Evolutionary conservation across 2,329 filamentous ascomycete species (phyloP), one percentile per base, ranked within the genome.

Genomic region (Penicillium palitans): DNA sequence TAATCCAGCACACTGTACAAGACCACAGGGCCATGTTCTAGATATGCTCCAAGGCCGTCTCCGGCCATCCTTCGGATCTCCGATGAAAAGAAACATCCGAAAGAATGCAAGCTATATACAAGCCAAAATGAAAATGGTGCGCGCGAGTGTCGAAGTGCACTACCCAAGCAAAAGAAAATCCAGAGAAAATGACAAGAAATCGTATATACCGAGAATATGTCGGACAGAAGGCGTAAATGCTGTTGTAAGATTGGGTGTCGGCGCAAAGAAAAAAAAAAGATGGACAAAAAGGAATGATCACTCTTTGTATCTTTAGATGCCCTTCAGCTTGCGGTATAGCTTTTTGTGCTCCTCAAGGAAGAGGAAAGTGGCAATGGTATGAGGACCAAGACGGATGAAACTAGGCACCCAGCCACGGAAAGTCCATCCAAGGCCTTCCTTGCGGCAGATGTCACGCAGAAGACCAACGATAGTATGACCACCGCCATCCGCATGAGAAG

Each of bases 271-370:
- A 54, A 51, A 9, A 31, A 31, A 31, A 41, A 48, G 52, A 51
- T 19, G 46, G 19, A 33, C 54, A 58, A 57, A 58, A 31, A 52
- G 35, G 39, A 41, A 37, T 37, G 9, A 33, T 42, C 37, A 51
- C 48, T 70, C 58, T 65, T 61, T 54, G 52, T 19, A 40, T 56
- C 48, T 91, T 29, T 63, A 65, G 15, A 72, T 65, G 9, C 73
- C 68, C 61, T 78, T 80, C 65, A 78, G 61, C 57, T 68, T 68
- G 35, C 78, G 75, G 69, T 86, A 88, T 6, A 87, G 72, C 76
- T 85, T 87, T 77, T 88, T 88, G 68, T 88, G 86, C 71, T 88
- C 84, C 66, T 88, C 86, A 66, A 88, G 75, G 72, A 88, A 88
- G 59, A 88, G 64, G 67, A 88, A 88, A 0, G 86, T 88, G 33